phyloP scores from a whole-genome alignment of 768 basidiomycete genomes.

The Russula emetica region DNA sequence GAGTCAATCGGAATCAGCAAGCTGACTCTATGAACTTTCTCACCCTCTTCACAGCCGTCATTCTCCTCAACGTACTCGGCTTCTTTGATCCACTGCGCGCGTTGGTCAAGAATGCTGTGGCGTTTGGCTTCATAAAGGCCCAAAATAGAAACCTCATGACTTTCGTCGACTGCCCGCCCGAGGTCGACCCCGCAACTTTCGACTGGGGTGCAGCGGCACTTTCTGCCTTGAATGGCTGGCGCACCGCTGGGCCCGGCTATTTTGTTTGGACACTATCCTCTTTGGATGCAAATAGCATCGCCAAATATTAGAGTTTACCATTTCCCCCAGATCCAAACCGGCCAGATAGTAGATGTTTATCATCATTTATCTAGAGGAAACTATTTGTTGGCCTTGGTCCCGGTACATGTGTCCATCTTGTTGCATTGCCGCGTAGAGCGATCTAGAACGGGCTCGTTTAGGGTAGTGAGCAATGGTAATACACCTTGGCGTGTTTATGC shows the following conservation, averaged over 20 bases:
- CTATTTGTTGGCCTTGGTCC: not conserved
- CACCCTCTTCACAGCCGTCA: slow-evolving; percentile 51
- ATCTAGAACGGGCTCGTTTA: not conserved
- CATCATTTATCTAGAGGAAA: not conserved
- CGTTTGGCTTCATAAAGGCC: slow-evolving; percentile 69
- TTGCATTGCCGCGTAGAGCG: not conserved
- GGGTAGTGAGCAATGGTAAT: not conserved
- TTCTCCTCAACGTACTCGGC: slow-evolving; percentile 78
- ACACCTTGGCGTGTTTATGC: not conserved
- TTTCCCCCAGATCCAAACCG: too few species aligned
- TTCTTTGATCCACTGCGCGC: slow-evolving; percentile 82
- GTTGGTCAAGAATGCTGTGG: slow-evolving; percentile 62
- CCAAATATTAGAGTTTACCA: not conserved
- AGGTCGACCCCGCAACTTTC: slow-evolving; percentile 52
- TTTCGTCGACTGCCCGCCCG: slow-evolving; percentile 71
- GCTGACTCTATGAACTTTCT: not conserved
- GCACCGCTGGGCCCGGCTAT: slow-evolving; percentile 5
- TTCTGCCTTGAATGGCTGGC: slow-evolving; percentile 60
- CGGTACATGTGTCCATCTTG: not conserved
- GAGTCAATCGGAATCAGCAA: not conserved
- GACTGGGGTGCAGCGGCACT: slow-evolving; percentile 78
- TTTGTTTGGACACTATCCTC: slow-evolving; percentile 7
- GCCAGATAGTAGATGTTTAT: not conserved
- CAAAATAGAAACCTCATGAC: slow-evolving; percentile 57
- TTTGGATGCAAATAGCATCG: not conserved